Evolutionary conservation across 257 asterid species (phyloP).

Genomic region (Perilla frutescens): DNA sequence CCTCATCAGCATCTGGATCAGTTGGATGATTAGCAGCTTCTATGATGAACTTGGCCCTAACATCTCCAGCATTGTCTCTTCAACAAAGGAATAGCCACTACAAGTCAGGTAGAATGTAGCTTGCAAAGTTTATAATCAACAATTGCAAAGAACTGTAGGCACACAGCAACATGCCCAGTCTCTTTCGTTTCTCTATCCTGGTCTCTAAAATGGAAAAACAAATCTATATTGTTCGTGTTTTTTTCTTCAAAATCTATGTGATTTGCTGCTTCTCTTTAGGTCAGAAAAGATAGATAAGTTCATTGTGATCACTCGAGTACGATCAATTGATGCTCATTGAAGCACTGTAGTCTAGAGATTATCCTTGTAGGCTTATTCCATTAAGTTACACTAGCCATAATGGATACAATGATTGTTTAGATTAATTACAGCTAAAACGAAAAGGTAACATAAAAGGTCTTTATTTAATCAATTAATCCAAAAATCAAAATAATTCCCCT

Average conservation of each 20-base stretch:
- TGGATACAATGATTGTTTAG: neutral
- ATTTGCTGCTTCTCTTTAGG: neutral
- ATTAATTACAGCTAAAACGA: constrained; percentile 8
- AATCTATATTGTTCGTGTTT: neutral
- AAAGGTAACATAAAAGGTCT: neutral
- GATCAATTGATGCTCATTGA: neutral
- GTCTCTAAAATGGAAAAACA: neutral
- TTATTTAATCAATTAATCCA: neutral
- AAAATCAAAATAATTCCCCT: neutral
- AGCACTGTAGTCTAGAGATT: constrained; percentile 11
- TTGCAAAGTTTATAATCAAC: neutral
- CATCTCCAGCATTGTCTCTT: constrained; percentile 82
- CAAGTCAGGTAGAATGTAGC: constrained; percentile 23
- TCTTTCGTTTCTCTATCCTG: neutral
- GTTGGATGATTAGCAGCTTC: constrained; percentile 97
- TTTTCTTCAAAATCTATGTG: neutral
- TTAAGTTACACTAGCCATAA: neutral
- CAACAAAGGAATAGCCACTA: constrained; percentile 26
- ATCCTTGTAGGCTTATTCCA: neutral
- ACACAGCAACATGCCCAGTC: neutral
- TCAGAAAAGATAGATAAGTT: too few relatives aligned
- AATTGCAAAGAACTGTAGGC: constrained; percentile 5
- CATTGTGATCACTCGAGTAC: too few relatives aligned
- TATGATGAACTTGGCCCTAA: constrained; percentile 74
- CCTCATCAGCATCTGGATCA: constrained; percentile 98